Evolutionary conservation across 208 protist genomes (phyloP), one percentile per base, ranked within the genome.

Genomic region (Eutreptiella sp.): DNA sequence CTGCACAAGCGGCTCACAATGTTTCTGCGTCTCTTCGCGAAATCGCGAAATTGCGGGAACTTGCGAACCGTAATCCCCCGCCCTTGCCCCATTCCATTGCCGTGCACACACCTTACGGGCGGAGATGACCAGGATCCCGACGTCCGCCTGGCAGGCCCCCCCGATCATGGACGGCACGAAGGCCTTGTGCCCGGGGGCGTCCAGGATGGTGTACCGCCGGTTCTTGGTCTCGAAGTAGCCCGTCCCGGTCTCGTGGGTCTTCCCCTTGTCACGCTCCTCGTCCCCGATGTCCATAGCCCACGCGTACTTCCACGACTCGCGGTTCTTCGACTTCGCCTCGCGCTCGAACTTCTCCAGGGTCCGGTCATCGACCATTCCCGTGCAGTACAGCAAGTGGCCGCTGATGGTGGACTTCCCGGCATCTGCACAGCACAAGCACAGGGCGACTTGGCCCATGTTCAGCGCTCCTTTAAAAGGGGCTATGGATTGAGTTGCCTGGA

Each of bases 91-190:
- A n/a, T n/a, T n/a, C n/a, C n/a, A n/a, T n/a, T n/a, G n/a, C n/a
- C n/a, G n/a, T n/a, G n/a, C n/a, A n/a, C n/a, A n/a, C n/a, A n/a
- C n/a, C n/a, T 92, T 97, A 52, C 95, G 86, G 28, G 95, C 95
- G 23, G 92, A 98, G 70, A 99, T 97, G 50, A 99, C 92, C 0
- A 99, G 81, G 21, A 99, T 88, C 63, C 85, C 97, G 24, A 99
- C 80, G 75, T 99, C 96, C 0, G 96, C 96, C 76, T 98, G 94
- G 9, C 90, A 85, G 0, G 95, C 94, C 53, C 95, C 97, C 53
- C 84, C 81, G 71, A 99, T 99, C 97, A 99, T 99, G 50, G 97
- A 95, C 33, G 94, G 94, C 39, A 99, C 94, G 65, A 96, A 98
- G 60, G 89, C 90, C 79, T 97, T 96, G 82, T 98, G 95, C 32